Evolutionary conservation across 805 yeast species (phyloP).

Genomic region (Clavispora vitiphila): DNA sequence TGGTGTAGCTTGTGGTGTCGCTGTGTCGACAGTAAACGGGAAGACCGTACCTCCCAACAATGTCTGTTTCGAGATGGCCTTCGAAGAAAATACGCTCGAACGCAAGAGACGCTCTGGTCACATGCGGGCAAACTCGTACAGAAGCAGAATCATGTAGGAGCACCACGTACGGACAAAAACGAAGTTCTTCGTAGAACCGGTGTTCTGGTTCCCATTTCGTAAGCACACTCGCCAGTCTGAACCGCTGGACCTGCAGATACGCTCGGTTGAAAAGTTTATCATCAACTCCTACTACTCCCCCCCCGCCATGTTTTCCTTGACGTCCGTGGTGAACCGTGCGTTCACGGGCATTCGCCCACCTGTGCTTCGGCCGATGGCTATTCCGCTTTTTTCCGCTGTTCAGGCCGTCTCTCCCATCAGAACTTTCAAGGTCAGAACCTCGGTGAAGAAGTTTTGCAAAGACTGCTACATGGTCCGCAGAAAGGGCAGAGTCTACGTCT

Average conservation of each 20-base stretch:
- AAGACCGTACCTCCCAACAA: no score
- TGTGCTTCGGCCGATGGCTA: slow-evolving; percentile 6
- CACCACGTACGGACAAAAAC: no score
- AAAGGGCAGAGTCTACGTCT: slow-evolving; percentile 89
- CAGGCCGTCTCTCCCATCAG: slow-evolving; percentile 26
- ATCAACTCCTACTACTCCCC: background rate
- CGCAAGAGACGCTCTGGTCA: no score
- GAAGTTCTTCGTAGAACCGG: no score
- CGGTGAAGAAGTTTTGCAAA: slow-evolving; percentile 89
- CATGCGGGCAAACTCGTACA: no score
- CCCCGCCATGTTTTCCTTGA: slow-evolving; percentile 10
- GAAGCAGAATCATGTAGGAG: no score
- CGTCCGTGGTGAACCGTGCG: slow-evolving; percentile 12
- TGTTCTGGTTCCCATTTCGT: no score
- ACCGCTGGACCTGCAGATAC: background rate
- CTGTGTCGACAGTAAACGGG: no score
- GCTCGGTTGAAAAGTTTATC: background rate
- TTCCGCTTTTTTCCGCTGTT: slow-evolving; percentile 1
- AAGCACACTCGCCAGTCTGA: no score
- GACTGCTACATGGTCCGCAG: slow-evolving; percentile 89
- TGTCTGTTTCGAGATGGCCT: no score
- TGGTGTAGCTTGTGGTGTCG: no score
- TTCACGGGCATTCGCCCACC: slow-evolving; percentile 10
- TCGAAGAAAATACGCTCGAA: no score
- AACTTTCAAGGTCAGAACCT: slow-evolving; percentile 85